A percentile compares a stretch with the other conserved stretches of the same genome.
Conservation (phyloP, 768 basidiomycete genomes). For the Collybia sordida region DNA sequence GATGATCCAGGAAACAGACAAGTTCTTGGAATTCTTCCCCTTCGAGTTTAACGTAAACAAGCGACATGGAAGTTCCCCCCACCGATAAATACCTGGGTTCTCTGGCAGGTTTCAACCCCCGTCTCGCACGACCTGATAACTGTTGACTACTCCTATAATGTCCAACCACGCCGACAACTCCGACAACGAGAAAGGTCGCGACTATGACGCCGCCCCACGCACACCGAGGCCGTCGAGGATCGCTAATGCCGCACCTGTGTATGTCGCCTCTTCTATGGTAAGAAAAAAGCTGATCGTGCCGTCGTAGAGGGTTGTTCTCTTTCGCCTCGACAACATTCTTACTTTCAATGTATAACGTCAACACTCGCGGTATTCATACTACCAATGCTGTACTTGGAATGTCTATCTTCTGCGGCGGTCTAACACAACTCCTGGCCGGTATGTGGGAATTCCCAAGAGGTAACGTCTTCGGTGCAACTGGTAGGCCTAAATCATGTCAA, state of each 20-base stretch:
- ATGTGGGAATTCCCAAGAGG: constrained; percentile 84
- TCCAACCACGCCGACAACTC: not conserved
- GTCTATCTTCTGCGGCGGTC: constrained; percentile 83
- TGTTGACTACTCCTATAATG: not conserved
- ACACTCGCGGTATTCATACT: constrained; percentile 45
- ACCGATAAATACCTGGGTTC: no score
- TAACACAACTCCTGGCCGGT: constrained; percentile 83
- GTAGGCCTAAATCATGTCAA: constrained; percentile 38
- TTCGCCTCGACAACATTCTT: constrained; percentile 86
- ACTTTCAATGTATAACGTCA: constrained; percentile 70
- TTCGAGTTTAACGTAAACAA: no score
- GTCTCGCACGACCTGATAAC: no score
- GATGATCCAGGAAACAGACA: no score
- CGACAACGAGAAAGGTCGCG: not conserved
- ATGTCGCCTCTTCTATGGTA: constrained; percentile 14
- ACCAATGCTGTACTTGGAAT: constrained; percentile 83
- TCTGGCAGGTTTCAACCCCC: no score
- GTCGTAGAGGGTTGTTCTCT: constrained; percentile 67
- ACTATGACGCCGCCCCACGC: constrained; percentile 8
- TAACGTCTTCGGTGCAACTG: constrained; percentile 71
- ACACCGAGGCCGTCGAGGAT: constrained; percentile 32
- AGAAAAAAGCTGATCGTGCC: not conserved
- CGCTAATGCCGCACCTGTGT: constrained; percentile 65
- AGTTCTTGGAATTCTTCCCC: no score
- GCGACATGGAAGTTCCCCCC: no score